Conservation (phyloP, 495 filamentous ascomycete species). For the Trichoderma orchidacearum region DNA sequence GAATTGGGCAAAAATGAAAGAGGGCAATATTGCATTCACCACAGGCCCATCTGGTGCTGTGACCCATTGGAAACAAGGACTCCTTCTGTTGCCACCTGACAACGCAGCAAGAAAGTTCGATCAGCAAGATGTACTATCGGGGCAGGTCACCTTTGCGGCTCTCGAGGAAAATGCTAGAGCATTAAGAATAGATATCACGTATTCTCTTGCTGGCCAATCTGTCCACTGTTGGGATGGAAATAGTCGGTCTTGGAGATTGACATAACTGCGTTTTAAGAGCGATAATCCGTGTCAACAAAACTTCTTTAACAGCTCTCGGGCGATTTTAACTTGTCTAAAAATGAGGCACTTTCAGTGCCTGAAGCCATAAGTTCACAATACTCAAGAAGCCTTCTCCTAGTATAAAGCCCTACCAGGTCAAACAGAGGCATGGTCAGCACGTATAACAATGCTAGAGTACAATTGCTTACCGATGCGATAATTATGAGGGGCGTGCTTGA, state of each 20-base stretch:
- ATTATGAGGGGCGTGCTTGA: conserved; percentile 46
- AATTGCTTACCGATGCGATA: conserved; percentile 35
- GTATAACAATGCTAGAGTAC: not conserved
- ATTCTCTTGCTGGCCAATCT: conserved; percentile 15
- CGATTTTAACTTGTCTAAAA: conserved; percentile 24
- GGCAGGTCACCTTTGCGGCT: conserved; percentile 31
- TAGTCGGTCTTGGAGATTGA: conserved; percentile 2
- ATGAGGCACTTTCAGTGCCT: conserved; percentile 69
- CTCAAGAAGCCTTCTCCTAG: conserved; percentile 89
- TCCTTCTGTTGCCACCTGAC: conserved; percentile 31
- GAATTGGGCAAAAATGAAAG: conserved; percentile 15
- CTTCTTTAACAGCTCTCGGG: conserved; percentile 8
- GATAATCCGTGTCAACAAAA: not conserved
- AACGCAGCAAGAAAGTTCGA: conserved; percentile 10
- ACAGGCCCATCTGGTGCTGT: conserved; percentile 66
- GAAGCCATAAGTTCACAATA: conserved; percentile 77
- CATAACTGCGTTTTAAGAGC: not conserved
- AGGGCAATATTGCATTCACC: conserved; percentile 50
- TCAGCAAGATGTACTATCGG: conserved; percentile 21
- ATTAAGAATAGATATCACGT: conserved; percentile 27
- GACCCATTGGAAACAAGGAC: conserved; percentile 82
- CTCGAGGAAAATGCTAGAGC: conserved; percentile 34
- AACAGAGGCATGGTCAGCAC: conserved; percentile 3
- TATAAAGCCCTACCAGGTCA: conserved; percentile 71
- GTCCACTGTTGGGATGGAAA: not conserved